Percentiles rank a stretch among this genome's conserved stretches.
Evolutionary conservation across 768 basidiomycete genomes (phyloP).

Genomic region (Lyophyllum semitale): DNA sequence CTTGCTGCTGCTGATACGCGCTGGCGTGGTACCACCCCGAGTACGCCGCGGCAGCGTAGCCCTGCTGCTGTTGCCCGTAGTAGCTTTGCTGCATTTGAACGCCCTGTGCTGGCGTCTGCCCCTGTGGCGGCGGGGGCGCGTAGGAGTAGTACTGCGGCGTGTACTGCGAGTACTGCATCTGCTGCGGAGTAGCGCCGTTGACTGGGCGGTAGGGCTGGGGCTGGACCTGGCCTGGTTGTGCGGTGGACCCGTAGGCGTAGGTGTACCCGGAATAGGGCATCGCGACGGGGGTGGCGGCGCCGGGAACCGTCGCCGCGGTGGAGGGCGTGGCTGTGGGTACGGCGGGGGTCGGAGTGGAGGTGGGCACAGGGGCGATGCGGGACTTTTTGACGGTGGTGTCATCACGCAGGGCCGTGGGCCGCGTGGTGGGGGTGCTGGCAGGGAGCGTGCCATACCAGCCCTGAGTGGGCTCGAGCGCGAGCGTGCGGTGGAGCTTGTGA

Average conservation of each 20-base stretch:
- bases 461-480: conserved; percentile 57
- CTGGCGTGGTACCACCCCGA: conserved; percentile 33
- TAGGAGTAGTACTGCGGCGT: conserved; percentile 30
- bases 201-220: conserved; percentile 20
- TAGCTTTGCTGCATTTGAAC: conserved; percentile 31
- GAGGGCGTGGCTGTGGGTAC: conserved; percentile 17
- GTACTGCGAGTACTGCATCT: conserved; percentile 34
- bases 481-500: conserved; percentile 70
- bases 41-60: conserved; percentile 32
- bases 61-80: conserved; percentile 39
- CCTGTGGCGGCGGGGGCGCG: conserved; percentile 3
- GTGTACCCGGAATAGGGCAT: conserved; percentile 34
- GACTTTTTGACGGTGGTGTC: conserved; percentile 70
- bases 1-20: conserved; percentile 13
- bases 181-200: neutral
- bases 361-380: conserved; percentile 34
- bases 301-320: conserved; percentile 13
- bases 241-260: conserved; percentile 29
- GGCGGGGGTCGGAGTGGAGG: conserved; percentile 34
- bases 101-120: conserved; percentile 1
- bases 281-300: conserved; percentile 22
- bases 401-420: conserved; percentile 66
- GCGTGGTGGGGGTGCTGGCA: conserved; percentile 30
- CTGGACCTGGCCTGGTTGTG: conserved; percentile 21
- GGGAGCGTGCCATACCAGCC: conserved; percentile 82